Percentiles rank a stretch among this genome's conserved stretches.
phyloP scores from a whole-genome alignment of 257 asterid genomes.

The Cruciata laevipes region DNA sequence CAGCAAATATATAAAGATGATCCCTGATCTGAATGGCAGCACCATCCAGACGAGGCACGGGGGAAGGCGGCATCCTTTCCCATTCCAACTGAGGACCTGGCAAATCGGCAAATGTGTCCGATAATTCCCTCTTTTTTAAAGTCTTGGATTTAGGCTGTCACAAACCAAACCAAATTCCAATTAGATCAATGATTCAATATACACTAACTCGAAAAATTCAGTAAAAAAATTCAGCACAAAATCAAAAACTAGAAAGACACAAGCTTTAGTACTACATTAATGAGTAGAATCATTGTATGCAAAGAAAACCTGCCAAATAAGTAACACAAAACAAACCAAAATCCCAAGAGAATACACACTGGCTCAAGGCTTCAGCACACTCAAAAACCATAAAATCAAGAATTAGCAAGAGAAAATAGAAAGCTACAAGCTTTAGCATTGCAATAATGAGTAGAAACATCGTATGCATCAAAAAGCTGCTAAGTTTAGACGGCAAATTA shows the following conservation, averaged over 20 bases:
- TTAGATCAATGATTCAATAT: no score
- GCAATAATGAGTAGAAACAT: not conserved
- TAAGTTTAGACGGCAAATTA: not conserved
- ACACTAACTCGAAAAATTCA: no score
- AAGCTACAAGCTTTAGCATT: no score
- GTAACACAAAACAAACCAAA: no score
- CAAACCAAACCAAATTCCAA: no score
- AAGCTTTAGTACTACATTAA: no score
- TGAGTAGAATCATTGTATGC: no score
- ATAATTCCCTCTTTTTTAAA: slow-evolving; percentile 41
- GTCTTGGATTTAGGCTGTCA: slow-evolving; percentile 1
- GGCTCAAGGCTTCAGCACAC: not conserved
- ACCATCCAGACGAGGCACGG: slow-evolving; percentile 97
- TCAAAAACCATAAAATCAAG: not conserved
- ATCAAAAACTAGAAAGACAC: no score
- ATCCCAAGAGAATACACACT: no score
- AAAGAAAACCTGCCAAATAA: no score
- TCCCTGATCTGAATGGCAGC: slow-evolving; percentile 80
- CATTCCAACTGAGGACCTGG: slow-evolving; percentile 71
- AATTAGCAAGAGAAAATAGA: not conserved
- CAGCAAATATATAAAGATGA: slow-evolving; percentile 87
- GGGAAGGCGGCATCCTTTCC: slow-evolving; percentile 85
- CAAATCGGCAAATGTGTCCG: slow-evolving; percentile 87
- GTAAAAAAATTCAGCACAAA: no score
- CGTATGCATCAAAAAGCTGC: not conserved